These are phyloP conservation scores for Exophiala sp. DNA, from an alignment of 2,329 filamentous ascomycete species.

Conservation along the genomic window DNA sequence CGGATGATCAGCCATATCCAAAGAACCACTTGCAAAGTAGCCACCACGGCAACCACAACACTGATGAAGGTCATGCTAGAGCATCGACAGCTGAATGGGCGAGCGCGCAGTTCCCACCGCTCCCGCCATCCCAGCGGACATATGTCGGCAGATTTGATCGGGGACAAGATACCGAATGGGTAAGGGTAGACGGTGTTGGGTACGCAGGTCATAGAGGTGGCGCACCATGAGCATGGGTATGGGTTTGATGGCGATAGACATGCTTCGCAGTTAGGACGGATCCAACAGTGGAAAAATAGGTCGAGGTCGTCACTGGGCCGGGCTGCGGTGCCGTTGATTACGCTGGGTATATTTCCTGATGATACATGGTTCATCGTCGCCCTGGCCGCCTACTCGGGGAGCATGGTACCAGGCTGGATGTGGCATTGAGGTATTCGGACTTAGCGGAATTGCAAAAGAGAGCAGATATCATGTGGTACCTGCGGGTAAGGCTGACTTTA, in stretches of 20 bases:
- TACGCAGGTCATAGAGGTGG: constrained; percentile 37
- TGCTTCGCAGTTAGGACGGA: constrained; percentile 15
- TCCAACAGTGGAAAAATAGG: constrained; percentile 27
- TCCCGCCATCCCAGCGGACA: constrained; percentile 39
- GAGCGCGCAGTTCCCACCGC: constrained; percentile 39
- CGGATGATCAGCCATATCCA: constrained; percentile 72
- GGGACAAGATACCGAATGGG: constrained; percentile 36
- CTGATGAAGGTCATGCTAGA: constrained; percentile 39
- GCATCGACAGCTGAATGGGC: constrained; percentile 38
- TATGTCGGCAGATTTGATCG: constrained; percentile 33
- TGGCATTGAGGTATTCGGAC: too few species aligned
- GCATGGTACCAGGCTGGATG: too few species aligned
- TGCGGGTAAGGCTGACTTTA: too few species aligned
- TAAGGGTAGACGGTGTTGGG: constrained; percentile 32
- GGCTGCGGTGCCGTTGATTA: constrained; percentile 4
- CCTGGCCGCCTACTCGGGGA: too few species aligned
- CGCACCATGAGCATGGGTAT: constrained; percentile 28
- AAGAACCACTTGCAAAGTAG: constrained; percentile 50
- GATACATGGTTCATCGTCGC: background rate
- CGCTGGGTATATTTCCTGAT: background rate
- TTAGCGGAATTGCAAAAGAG: too few species aligned
- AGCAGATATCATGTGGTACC: too few species aligned
- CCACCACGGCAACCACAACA: constrained; percentile 32
- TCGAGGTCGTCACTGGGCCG: constrained; percentile 15
- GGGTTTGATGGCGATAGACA: constrained; percentile 20